Percentiles rank a stretch among this genome's conserved stretches.
These are phyloP conservation scores for Camellia lanceoleosa DNA, from an alignment of 148 eudicot genomes.

Conservation along the genomic window DNA sequence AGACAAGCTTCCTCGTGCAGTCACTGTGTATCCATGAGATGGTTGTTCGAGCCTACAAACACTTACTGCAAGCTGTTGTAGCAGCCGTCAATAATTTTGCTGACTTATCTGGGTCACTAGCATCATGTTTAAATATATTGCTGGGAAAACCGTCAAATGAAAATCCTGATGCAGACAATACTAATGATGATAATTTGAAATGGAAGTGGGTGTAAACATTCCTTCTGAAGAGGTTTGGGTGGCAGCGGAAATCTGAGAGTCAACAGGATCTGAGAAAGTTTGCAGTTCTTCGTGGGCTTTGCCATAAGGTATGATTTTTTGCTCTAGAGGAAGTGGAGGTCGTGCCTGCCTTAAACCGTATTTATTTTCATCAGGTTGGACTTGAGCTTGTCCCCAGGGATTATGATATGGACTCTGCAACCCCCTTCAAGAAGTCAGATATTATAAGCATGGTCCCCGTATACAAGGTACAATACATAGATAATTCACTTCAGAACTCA, in stretches of 20 bases:
- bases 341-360: background rate
- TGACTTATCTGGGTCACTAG: conserved; percentile 62
- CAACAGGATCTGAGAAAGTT: conserved; percentile 65
- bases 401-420: conserved; percentile 70
- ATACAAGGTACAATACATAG: conserved; percentile 55
- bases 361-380: conserved; percentile 57
- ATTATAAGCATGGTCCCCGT: conserved; percentile 82
- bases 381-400: conserved; percentile 89
- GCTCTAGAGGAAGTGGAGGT: background rate
- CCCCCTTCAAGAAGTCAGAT: conserved; percentile 74
- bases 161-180: conserved; percentile 41
- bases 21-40: conserved; percentile 87
- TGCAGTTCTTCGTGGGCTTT: conserved; percentile 90
- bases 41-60: conserved; percentile 93
- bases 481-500: conserved; percentile 8
- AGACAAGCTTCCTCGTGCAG: conserved; percentile 94
- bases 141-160: conserved; percentile 57
- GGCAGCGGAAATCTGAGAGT: conserved; percentile 69
- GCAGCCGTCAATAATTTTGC: conserved; percentile 55
- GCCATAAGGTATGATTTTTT: conserved; percentile 66
- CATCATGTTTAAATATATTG: conserved; percentile 81
- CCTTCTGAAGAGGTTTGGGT: conserved; percentile 73
- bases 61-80: conserved; percentile 74
- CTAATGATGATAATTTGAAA: conserved; percentile 54
- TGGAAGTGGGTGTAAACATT: conserved; percentile 83